phyloP scores from a whole-genome alignment of 2,329 filamentous ascomycete species.

The Epicoccum nigrum region DNA sequence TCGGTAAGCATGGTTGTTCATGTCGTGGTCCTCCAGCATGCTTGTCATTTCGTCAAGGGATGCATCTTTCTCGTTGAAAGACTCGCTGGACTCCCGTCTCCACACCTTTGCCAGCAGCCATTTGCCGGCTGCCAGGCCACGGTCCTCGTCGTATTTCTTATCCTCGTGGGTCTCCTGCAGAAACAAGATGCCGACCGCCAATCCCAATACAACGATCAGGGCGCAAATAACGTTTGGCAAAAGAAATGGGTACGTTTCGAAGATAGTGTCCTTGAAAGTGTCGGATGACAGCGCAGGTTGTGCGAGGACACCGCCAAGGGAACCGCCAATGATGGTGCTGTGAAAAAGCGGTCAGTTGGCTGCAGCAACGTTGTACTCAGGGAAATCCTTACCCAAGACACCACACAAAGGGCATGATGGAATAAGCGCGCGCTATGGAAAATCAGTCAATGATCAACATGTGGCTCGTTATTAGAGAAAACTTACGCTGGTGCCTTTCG shows the following conservation, averaged over 20 bases:
- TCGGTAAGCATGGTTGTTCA: constrained; percentile 67
- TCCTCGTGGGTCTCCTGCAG: constrained; percentile 92
- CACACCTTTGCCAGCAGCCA: constrained; percentile 61
- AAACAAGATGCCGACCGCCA: constrained; percentile 81
- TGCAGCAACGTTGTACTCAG: constrained; percentile 15
- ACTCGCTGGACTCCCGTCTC: constrained; percentile 33
- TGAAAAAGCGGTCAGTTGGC: constrained; percentile 36
- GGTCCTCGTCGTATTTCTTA: constrained; percentile 77
- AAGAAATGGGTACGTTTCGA: constrained; percentile 87
- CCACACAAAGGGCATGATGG: constrained; percentile 98
- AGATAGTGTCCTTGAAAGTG: constrained; percentile 77
- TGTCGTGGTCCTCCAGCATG: constrained; percentile 58
- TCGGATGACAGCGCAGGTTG: constrained; percentile 86
- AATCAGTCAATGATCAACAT: constrained; percentile 31
- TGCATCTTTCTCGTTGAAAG: constrained; percentile 50
- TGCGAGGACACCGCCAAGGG: constrained; percentile 87
- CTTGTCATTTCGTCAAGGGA: constrained; percentile 64
- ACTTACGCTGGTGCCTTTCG: constrained; percentile 88
- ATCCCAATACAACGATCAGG: constrained; percentile 74
- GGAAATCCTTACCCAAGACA: constrained; percentile 73
- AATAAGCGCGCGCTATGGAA: constrained; percentile 79
- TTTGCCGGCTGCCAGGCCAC: constrained; percentile 76
- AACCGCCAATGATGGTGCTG: constrained; percentile 88
- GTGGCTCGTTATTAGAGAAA: constrained; percentile 12
- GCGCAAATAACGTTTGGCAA: constrained; percentile 92